Conservation (phyloP, 1,284 basidiomycete species). For the Cutaneotrichosporon cyanovorans region DNA sequence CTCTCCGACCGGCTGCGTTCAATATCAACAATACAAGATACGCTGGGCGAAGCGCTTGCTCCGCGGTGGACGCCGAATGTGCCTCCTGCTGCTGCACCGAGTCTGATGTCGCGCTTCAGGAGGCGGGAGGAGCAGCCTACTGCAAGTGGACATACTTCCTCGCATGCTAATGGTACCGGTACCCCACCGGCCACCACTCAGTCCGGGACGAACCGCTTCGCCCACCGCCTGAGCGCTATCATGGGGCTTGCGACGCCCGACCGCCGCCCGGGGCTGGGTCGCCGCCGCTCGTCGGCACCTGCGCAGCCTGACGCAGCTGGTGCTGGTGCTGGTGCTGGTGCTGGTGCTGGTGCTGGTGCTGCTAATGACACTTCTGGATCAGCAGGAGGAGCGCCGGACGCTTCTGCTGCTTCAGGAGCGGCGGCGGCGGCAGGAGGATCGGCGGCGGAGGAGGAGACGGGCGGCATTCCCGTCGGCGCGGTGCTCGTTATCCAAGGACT, state of each 20-base stretch:
- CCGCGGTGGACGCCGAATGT: slow-evolving; percentile 19
- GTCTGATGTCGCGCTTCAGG: slow-evolving; percentile 17
- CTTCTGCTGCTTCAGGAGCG: slow-evolving; percentile 6
- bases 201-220: slow-evolving; percentile 1
- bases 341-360: too few species aligned
- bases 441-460: slow-evolving; percentile 5
- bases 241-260: slow-evolving; percentile 16
- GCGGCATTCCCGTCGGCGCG: slow-evolving; percentile 30
- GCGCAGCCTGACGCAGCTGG: too few species aligned
- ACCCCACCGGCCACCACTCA: not conserved
- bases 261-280: not conserved
- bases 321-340: too few species aligned
- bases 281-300: slow-evolving; percentile 1
- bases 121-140: slow-evolving; percentile 9
- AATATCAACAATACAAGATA: slow-evolving; percentile 25
- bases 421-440: slow-evolving; percentile 4
- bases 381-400: not conserved
- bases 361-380: too few species aligned
- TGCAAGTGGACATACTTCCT: too few species aligned
- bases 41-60: slow-evolving; percentile 12
- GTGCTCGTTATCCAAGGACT: slow-evolving; percentile 44
- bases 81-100: not conserved
- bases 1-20: slow-evolving; percentile 27
- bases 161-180: not conserved
- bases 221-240: slow-evolving; percentile 16